Base-by-base conservation (phyloP, 2,329 filamentous ascomycete species). In the Ascochyta pisi region DNA sequence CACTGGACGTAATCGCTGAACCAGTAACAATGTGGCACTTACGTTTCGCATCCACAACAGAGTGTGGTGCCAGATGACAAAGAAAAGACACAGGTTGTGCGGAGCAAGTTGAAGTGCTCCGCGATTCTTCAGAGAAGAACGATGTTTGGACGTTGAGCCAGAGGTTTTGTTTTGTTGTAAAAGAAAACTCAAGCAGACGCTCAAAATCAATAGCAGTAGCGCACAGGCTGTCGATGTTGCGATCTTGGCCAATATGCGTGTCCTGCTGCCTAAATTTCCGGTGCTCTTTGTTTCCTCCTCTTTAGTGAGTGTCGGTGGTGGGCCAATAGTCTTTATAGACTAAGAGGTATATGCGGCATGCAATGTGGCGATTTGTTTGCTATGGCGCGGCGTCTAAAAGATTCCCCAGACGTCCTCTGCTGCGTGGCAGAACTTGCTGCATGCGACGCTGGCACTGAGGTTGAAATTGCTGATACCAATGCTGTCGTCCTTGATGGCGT, bases 391-490 rank as follows among this genome's bases (percentile, higher is more conserved):
- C 46, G 39, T 35, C 83, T 87, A 99, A 70, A 97, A 85, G 67
- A 99, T 90, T 73, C 91, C 88, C 95, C 95, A 99, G 33, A 89
- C 89, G 76, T 99, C 95, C 79, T 99, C 95, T 39, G 93, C 94
- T 37, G 94, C 95, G 78, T 99, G 95, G 79, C 95, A 98, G 83
- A 99, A 98, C 78, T 98, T 99, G 86, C 94, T 97, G 84, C 95
- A 99, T 39, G 95, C 94, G 60, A 99, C 95, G 81, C 94, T 98
- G 59, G 95, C 95, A 72, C 92, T 96, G 61, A 99, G 84, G 73
- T 93, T 96, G 84, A 91, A 99, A 78, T 97, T 96, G 83, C 94
- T 98, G 80, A 99, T 98, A 68, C 90, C 92, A 73, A 99, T 98
- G 71, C 96, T 91, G 79, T 99, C 95, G 73, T 98, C 94, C 70